phyloP scores from a whole-genome alignment of 2,329 filamentous ascomycete genomes.

The Pseudogymnoascus sp. region DNA sequence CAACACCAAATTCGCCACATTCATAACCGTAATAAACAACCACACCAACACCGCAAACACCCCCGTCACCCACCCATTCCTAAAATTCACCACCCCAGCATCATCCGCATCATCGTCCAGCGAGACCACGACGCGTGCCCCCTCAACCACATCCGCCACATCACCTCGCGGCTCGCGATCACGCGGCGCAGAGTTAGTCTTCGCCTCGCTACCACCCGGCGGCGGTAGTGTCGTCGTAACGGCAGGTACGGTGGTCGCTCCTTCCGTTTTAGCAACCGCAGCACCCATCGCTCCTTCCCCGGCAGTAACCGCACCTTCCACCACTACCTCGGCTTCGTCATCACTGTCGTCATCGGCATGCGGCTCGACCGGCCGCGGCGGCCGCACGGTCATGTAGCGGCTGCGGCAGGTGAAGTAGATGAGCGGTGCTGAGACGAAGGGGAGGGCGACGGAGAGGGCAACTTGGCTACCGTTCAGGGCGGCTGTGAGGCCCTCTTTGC shows the following conservation, averaged over 20 bases:
- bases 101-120: slow-evolving; percentile 25
- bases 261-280: slow-evolving; percentile 13
- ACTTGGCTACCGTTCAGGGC: slow-evolving; percentile 74
- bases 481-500: slow-evolving; percentile 58
- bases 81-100: slow-evolving; percentile 44
- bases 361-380: slow-evolving; percentile 32
- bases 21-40: slow-evolving; percentile 69
- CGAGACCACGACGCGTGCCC: slow-evolving; percentile 12
- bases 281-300: background rate
- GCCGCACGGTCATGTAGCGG: slow-evolving; percentile 68
- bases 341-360: slow-evolving; percentile 26
- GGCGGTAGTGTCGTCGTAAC: slow-evolving; percentile 12
- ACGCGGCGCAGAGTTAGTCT: background rate
- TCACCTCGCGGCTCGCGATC: background rate
- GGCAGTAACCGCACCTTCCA: background rate
- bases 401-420: slow-evolving; percentile 78
- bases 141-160: background rate
- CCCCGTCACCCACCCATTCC: slow-evolving; percentile 60
- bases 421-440: slow-evolving; percentile 74
- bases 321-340: slow-evolving; percentile 10
- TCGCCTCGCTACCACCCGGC: background rate
- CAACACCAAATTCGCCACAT: slow-evolving; percentile 66
- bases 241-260: background rate
- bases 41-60: slow-evolving; percentile 56
- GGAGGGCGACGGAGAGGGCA: slow-evolving; percentile 67